Evolutionary conservation across 805 yeast species (phyloP).

Genomic region (Ogataea minuta): DNA sequence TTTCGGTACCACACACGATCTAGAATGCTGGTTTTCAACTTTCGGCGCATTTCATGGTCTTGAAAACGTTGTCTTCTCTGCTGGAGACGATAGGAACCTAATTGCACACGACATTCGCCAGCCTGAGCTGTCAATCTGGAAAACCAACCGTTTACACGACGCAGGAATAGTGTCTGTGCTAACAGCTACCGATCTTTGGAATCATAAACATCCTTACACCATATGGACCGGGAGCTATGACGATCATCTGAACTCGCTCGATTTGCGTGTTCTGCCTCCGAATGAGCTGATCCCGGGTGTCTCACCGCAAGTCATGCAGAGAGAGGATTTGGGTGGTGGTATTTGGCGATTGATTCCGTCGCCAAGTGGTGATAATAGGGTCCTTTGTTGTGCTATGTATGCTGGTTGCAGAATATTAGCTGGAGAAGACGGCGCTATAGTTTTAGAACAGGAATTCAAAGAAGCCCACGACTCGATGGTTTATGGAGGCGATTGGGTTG

Average conservation of each 20-base stretch:
- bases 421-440: slow-evolving; percentile 29
- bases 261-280: slow-evolving; percentile 54
- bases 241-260: slow-evolving; percentile 68
- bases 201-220: slow-evolving; percentile 38
- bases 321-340: slow-evolving; percentile 77
- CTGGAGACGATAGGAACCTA: slow-evolving; percentile 84
- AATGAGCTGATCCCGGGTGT: slow-evolving; percentile 42
- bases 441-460: slow-evolving; percentile 47
- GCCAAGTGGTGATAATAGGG: slow-evolving; percentile 42
- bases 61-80: slow-evolving; percentile 64
- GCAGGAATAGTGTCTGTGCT: slow-evolving; percentile 91
- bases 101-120: slow-evolving; percentile 68
- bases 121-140: slow-evolving; percentile 35
- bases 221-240: slow-evolving; percentile 93
- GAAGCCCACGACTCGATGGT: slow-evolving; percentile 88
- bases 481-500: slow-evolving; percentile 91
- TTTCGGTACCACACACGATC: slow-evolving; percentile 49
- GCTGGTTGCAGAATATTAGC: slow-evolving; percentile 79
- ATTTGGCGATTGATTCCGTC: slow-evolving; percentile 86
- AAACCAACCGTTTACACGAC: slow-evolving; percentile 60
- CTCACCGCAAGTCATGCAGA: slow-evolving; percentile 47
- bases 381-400: slow-evolving; percentile 90
- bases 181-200: slow-evolving; percentile 46
- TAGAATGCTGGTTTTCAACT: slow-evolving; percentile 89
- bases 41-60: slow-evolving; percentile 59